Conservation (phyloP, 345 rosid species). For the Salix purpurea region DNA sequence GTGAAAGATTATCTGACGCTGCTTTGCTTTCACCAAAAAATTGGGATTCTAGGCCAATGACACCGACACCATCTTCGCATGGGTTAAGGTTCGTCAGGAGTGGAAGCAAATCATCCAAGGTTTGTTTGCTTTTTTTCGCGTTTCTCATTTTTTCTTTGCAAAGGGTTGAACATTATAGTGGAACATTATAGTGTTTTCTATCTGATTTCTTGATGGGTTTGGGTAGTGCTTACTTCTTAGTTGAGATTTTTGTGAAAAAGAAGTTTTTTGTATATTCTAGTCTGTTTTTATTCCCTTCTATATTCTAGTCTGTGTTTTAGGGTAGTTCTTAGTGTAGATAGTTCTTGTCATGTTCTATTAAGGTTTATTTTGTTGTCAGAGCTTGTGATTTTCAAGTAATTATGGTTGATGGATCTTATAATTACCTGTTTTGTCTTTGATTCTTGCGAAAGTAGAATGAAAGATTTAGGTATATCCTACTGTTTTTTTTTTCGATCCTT, state of each 20-base stretch:
- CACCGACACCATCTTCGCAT: slow-evolving; percentile 74
- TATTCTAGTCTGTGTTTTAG: neutral
- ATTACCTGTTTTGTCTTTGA: neutral
- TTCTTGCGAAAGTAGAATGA: neutral
- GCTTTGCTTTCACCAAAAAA: slow-evolving; percentile 70
- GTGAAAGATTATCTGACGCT: slow-evolving; percentile 72
- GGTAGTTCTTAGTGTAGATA: neutral
- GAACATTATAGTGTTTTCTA: neutral
- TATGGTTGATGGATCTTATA: neutral
- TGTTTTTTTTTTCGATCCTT: neutral
- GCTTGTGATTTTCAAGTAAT: neutral
- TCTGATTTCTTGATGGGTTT: neutral
- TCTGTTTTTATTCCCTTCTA: neutral
- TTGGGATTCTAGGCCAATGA: slow-evolving; percentile 65
- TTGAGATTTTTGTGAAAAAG: neutral
- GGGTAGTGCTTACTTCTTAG: neutral
- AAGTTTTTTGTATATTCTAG: neutral
- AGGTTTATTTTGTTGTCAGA: neutral
- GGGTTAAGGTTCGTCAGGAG: slow-evolving; percentile 64
- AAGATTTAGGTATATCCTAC: neutral
- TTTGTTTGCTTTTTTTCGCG: slow-evolving; percentile 20
- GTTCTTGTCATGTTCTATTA: neutral
- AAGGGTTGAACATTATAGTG: neutral
- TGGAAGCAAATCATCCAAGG: slow-evolving; percentile 84
- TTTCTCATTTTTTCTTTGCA: slow-evolving; percentile 6